These are phyloP conservation scores for Orbilia quercus DNA, from an alignment of 2,329 filamentous ascomycete genomes.

Conservation along the genomic window DNA sequence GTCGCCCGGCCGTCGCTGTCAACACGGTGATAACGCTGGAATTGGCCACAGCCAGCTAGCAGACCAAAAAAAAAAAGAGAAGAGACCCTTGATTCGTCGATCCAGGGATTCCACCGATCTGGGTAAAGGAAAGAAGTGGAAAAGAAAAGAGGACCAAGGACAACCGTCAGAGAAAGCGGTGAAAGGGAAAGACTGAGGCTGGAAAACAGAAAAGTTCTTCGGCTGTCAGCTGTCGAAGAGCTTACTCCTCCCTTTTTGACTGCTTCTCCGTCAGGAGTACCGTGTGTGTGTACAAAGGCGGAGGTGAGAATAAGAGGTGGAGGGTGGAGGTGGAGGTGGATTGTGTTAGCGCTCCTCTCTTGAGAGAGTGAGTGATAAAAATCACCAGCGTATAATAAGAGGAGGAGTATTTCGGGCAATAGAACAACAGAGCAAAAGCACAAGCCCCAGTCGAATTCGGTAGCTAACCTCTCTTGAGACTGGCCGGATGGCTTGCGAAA, in stretches of 20 bases:
- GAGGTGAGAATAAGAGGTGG: conserved; percentile 45
- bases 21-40: conserved; percentile 49
- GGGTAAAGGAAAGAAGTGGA: conserved; percentile 5
- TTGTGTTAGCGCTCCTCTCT: conserved; percentile 35
- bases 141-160: conserved; percentile 6
- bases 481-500: conserved; percentile 39
- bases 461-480: conserved; percentile 30
- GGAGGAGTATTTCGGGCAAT: conserved; percentile 24
- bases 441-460: conserved; percentile 26
- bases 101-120: conserved; percentile 38
- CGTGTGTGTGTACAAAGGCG: conserved; percentile 54
- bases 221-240: conserved; percentile 55
- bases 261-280: conserved; percentile 49
- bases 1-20: conserved; percentile 28
- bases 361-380: conserved; percentile 51
- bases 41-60: conserved; percentile 38
- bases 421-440: conserved; percentile 47
- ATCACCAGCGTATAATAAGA: conserved; percentile 31
- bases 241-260: conserved; percentile 51
- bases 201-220: conserved; percentile 46
- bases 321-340: conserved; percentile 32
- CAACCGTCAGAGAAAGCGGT: conserved; percentile 23
- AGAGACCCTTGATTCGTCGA: conserved; percentile 48
- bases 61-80: too few species aligned
- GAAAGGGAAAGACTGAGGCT: conserved; percentile 24